Percentiles rank a stretch among this genome's conserved stretches.
Evolutionary conservation across 1,284 basidiomycete species (phyloP).

Genomic region (Bjerkandera adusta): DNA sequence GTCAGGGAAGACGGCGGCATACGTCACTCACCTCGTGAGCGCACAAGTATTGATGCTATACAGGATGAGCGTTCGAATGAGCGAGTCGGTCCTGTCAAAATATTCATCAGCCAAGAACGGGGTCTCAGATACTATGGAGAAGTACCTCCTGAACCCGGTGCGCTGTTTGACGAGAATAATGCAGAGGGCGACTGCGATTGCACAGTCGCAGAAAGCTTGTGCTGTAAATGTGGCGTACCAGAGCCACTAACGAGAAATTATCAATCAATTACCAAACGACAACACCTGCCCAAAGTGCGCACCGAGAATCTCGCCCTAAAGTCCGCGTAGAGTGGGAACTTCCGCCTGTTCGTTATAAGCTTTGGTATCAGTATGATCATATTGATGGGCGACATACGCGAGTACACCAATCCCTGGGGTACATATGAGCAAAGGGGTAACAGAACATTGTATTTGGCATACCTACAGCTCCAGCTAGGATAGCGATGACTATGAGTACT

Average conservation of each 20-base stretch:
- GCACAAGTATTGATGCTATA: conserved; percentile 10
- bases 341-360: no score
- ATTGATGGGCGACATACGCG: no score
- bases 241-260: no score
- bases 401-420: no score
- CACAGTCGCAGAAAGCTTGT: conserved; percentile 7
- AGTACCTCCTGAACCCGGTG: conserved; percentile 2
- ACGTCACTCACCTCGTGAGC: conserved; percentile 7
- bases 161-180: neutral
- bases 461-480: no score
- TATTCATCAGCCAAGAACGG: neutral
- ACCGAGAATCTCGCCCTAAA: conserved; percentile 1
- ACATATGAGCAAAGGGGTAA: no score
- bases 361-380: no score
- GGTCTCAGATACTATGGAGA: neutral
- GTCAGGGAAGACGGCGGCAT: no score
- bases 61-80: conserved; percentile 3
- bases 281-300: neutral
- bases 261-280: neutral
- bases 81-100: neutral
- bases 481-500: no score
- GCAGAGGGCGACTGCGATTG: conserved; percentile 3
- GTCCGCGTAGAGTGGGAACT: conserved; percentile 1
- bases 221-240: conserved; percentile 3
- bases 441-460: no score